These are phyloP conservation scores for Ophiostoma pallidulum DNA, from an alignment of 2,329 filamentous ascomycete species.

Conservation along the genomic window DNA sequence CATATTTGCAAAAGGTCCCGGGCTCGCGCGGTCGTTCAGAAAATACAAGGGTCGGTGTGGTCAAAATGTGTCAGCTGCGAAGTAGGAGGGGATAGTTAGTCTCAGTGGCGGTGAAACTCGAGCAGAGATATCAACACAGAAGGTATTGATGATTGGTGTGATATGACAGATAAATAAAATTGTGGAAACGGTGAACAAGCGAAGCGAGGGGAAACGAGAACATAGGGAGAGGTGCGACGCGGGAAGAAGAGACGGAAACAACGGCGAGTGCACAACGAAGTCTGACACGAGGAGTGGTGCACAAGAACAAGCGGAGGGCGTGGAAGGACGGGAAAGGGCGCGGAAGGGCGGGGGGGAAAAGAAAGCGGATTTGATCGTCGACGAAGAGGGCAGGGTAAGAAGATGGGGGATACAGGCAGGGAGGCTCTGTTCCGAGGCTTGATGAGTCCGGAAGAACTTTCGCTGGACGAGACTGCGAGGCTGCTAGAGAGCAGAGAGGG, in stretches of 20 bases:
- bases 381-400: background rate
- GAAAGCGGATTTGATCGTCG: background rate
- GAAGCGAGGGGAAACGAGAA: background rate
- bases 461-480: background rate
- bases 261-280: background rate
- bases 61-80: background rate
- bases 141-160: too few relatives aligned
- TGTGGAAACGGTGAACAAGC: too few relatives aligned
- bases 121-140: too few relatives aligned
- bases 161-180: too few relatives aligned
- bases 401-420: background rate
- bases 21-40: slow-evolving; percentile 13
- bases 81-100: background rate
- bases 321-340: background rate
- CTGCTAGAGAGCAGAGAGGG: too few relatives aligned
- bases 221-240: background rate
- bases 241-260: background rate
- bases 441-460: background rate
- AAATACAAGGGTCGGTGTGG: background rate
- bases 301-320: background rate
- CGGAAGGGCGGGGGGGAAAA: background rate
- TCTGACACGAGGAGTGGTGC: background rate
- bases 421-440: too few relatives aligned
- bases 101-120: too few relatives aligned
- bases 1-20: slow-evolving; percentile 29